Percentiles rank a stretch among this genome's conserved stretches.
Conservation (phyloP, 139 green algal genomes). For the Picochlorum costavermella region DNA sequence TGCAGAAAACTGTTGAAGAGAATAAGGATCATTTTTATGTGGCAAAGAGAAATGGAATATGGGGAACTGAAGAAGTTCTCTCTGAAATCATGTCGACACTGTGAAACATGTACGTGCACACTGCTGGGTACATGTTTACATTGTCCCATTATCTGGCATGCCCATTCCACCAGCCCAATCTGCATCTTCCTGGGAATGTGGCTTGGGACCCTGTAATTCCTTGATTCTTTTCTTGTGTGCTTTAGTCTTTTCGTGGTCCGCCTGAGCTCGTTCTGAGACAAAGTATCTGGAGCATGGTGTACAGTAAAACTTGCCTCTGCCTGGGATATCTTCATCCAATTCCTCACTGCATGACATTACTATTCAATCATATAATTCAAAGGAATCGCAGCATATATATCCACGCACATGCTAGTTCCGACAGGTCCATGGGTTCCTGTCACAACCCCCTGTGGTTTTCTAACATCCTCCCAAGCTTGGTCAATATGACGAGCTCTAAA, state of each 20-base stretch:
- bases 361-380: no score
- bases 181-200: constrained; percentile 74
- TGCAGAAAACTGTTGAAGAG: not conserved
- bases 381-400: constrained; percentile 23
- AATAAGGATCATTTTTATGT: constrained; percentile 4
- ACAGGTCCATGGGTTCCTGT: constrained; percentile 48
- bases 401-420: constrained; percentile 49
- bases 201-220: constrained; percentile 50
- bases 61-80: constrained; percentile 14
- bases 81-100: not conserved
- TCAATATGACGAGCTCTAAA: constrained; percentile 65
- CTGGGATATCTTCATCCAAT: constrained; percentile 71
- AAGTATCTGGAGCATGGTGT: constrained; percentile 31
- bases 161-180: constrained; percentile 69
- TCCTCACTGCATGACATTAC: constrained; percentile 36
- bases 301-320: constrained; percentile 40
- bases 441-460: constrained; percentile 44
- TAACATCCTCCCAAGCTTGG: constrained; percentile 78
- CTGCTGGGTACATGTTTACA: not conserved
- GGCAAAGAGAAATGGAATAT: not conserved
- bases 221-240: constrained; percentile 69
- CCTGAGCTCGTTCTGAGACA: constrained; percentile 38
- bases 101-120: not conserved
- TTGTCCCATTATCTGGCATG: constrained; percentile 57
- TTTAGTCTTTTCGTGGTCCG: constrained; percentile 55